These are phyloP conservation scores for Globisporangium paroecandrum DNA, from an alignment of 352 stramenopile genomes.

Conservation along the genomic window DNA sequence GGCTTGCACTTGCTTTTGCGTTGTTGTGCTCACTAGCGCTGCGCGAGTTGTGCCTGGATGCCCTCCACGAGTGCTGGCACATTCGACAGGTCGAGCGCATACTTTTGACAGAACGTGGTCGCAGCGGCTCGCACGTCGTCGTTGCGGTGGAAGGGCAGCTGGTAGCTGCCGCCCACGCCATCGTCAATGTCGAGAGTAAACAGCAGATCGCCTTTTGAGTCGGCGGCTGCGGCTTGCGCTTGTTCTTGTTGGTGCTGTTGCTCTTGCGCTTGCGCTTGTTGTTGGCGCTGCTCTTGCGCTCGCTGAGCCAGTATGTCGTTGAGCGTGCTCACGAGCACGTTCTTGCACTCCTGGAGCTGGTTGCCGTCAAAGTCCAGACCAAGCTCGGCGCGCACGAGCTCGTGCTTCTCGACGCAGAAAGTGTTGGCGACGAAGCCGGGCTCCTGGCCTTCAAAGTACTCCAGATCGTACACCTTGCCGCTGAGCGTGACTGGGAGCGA, in stretches of 20 bases:
- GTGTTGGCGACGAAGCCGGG: slow-evolving; percentile 48
- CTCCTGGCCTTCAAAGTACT: slow-evolving; percentile 67
- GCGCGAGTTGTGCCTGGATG: slow-evolving; percentile 44
- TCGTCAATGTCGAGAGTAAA: slow-evolving; percentile 75
- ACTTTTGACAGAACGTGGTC: slow-evolving; percentile 50
- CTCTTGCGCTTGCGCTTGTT: background rate
- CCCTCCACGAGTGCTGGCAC: slow-evolving; percentile 53
- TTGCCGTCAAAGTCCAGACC: slow-evolving; percentile 54
- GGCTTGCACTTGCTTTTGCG: background rate
- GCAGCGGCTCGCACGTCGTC: slow-evolving; percentile 46
- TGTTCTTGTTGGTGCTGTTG: slow-evolving; percentile 4
- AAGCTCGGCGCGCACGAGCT: slow-evolving; percentile 46
- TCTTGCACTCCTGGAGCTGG: slow-evolving; percentile 60
- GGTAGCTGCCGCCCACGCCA: slow-evolving; percentile 34
- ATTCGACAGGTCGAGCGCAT: slow-evolving; percentile 56
- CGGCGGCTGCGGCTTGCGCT: slow-evolving; percentile 9
- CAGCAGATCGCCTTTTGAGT: slow-evolving; percentile 33
- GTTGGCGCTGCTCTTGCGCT: slow-evolving; percentile 18
- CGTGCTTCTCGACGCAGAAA: slow-evolving; percentile 74
- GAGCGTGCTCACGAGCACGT: slow-evolving; percentile 34
- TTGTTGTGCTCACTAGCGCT: slow-evolving; percentile 20
- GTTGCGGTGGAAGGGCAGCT: slow-evolving; percentile 48
- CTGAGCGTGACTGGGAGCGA: slow-evolving; percentile 60
- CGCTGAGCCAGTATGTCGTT: slow-evolving; percentile 11
- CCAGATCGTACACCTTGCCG: slow-evolving; percentile 49